Base-by-base conservation (phyloP, 176 grass and related monocot species). In the maize (Zea mays) region DNA sequence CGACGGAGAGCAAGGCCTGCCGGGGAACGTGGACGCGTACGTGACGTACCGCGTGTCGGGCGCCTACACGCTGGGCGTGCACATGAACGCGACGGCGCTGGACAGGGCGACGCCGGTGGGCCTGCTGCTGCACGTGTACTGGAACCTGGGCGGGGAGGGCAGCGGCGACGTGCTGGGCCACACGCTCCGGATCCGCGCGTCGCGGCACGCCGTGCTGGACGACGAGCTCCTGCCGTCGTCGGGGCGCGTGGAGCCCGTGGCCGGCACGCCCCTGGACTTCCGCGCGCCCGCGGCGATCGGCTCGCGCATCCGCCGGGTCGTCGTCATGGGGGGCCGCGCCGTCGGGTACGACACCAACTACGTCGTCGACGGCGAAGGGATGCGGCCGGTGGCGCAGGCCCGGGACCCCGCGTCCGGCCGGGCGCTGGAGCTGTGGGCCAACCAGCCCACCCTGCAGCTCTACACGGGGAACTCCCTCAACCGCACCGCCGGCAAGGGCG, bases 361-460 rank as follows among this genome's bases (percentile, higher is more conserved):
- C 66, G 82, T 91, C 13, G 35, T 93, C 12, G 86, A 79, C 45
- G 67, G 65, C 2, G 43, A 56, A 0, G 79, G 13, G 5, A 80
- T 91, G 90, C 83, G 83, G 78, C 88, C 66, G 21, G 84, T 93
- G 36, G 93, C 86, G 7, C 55, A 20, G 2, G 90, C 71, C 60
- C 34, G 20, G 74, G 81, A 97, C 58, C 56, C 65, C n/a, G 46
- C 41, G 14, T 93, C 90, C 2, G 90, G 88, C 0, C 45, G 88
- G 78, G 43, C 39, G 43, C 40, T 97, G 38, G 77, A 91, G 75
- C 78, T 93, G 37, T 97, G 86, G 88, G 74, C 90, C 35, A 89
- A 93, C 82, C 93, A 93, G 79, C 86, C 88, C 2, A 89, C 86
- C 1, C 81, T 93, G 79, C 94, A 97, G 67, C 86, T 97, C 61